phyloP scores from a whole-genome alignment of 164 flowering plant species.

The Aristolochia californica region DNA sequence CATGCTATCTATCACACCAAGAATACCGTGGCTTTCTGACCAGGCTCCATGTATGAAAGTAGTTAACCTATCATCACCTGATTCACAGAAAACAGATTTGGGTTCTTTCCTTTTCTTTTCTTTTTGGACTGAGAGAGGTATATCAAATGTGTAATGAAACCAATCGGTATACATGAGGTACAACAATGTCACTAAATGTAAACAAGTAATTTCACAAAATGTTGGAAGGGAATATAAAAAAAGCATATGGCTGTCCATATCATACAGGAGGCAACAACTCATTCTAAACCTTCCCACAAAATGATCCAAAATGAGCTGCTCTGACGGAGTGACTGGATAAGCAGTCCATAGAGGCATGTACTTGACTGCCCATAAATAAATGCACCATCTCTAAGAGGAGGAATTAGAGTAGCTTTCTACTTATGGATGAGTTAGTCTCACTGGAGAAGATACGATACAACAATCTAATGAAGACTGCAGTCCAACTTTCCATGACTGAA shows the following conservation, averaged over 20 bases:
- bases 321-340: no score
- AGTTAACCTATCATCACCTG: conserved; percentile 33
- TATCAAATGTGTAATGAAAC: neutral
- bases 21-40: conserved; percentile 71
- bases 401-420: no score
- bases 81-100: conserved; percentile 6
- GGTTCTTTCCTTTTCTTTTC: neutral
- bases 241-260: neutral
- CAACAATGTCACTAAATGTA: neutral
- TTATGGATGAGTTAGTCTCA: no score
- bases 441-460: no score
- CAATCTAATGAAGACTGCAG: no score
- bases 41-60: conserved; percentile 61
- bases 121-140: neutral
- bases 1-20: conserved; percentile 61
- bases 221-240: neutral
- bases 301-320: no score
- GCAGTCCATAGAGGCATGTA: no score
- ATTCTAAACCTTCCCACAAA: no score
- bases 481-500: no score
- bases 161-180: neutral
- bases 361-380: no score
- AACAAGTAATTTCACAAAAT: neutral
- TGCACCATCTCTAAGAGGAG: no score
- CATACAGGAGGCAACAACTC: no score